Evolutionary conservation across 2,329 filamentous ascomycete genomes (phyloP).

Genomic region (Cyphellophora attinorum): DNA sequence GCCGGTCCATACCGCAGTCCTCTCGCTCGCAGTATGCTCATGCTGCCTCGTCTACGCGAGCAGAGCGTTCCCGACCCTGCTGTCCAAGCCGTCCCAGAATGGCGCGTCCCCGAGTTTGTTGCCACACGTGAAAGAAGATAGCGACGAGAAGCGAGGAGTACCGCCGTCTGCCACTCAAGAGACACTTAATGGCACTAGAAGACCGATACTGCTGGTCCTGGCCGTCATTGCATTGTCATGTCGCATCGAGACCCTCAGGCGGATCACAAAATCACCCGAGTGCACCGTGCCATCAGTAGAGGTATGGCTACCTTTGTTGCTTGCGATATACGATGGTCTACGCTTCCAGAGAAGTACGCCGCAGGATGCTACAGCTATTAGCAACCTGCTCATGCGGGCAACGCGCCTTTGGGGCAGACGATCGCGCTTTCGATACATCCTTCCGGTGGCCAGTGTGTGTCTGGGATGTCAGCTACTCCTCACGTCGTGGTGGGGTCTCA

Average conservation of each 20-base stretch:
- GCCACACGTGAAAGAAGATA: too few relatives aligned
- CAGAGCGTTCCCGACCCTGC: conserved; percentile 20
- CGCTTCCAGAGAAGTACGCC: conserved; percentile 19
- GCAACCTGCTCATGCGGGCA: conserved; percentile 4
- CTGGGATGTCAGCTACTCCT: conserved; percentile 28
- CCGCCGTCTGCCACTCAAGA: too few relatives aligned
- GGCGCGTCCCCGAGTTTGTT: too few relatives aligned
- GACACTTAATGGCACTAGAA: too few relatives aligned
- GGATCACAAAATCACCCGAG: conserved; percentile 31
- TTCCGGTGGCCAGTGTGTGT: conserved; percentile 28
- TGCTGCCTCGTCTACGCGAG: conserved; percentile 27
- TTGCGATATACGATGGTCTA: conserved; percentile 32
- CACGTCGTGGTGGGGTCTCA: conserved; percentile 24
- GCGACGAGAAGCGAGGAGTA: too few relatives aligned
- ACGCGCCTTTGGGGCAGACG: conserved; percentile 6
- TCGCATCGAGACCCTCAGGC: conserved; percentile 31
- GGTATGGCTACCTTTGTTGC: conserved; percentile 28
- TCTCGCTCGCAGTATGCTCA: conserved; percentile 32
- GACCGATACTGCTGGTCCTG: too few relatives aligned
- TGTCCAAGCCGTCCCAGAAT: not conserved
- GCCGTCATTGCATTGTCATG: too few relatives aligned
- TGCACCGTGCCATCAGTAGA: conserved; percentile 25
- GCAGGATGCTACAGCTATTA: conserved; percentile 3
- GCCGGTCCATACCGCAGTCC: conserved; percentile 33
- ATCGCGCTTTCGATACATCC: conserved; percentile 27